These are phyloP conservation scores for Yarrowia sp. DNA, from an alignment of 805 yeast species.

Conservation along the genomic window DNA sequence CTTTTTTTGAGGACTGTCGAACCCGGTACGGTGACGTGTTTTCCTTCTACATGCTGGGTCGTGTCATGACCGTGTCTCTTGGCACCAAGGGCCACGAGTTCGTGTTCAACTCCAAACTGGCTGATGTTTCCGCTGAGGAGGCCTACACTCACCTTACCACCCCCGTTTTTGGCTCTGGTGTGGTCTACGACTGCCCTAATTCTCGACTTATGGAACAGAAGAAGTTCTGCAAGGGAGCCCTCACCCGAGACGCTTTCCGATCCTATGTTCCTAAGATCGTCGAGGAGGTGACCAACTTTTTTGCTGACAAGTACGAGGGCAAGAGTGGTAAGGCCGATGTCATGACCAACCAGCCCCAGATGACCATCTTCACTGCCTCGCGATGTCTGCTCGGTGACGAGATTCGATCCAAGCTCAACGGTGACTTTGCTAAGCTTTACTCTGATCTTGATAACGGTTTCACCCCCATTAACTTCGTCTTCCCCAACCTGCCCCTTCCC, in stretches of 20 bases:
- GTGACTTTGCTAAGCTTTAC: slow-evolving; percentile 79
- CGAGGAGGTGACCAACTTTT: slow-evolving; percentile 66
- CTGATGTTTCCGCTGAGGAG: slow-evolving; percentile 92
- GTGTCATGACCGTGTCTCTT: slow-evolving; percentile 88
- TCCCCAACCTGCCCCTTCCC: slow-evolving; percentile 89
- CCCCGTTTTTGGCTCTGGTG: slow-evolving; percentile 98
- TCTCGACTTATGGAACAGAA: slow-evolving; percentile 95
- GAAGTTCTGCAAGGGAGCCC: slow-evolving; percentile 88
- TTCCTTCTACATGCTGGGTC: slow-evolving; percentile 85
- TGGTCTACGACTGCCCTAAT: slow-evolving; percentile 95
- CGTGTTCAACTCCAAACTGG: slow-evolving; percentile 82
- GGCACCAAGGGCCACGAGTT: slow-evolving; percentile 99
- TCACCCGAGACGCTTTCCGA: slow-evolving; percentile 80
- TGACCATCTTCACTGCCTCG: slow-evolving; percentile 95
- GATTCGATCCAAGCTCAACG: slow-evolving; percentile 76
- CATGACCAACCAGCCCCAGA: slow-evolving; percentile 84
- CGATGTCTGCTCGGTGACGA: slow-evolving; percentile 89
- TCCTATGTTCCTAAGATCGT: slow-evolving; percentile 84
- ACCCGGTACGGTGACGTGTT: slow-evolving; percentile 88
- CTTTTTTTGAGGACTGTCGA: slow-evolving; percentile 77
- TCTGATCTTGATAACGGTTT: slow-evolving; percentile 95
- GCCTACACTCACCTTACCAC: slow-evolving; percentile 96
- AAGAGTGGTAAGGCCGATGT: slow-evolving; percentile 44
- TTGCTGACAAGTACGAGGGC: slow-evolving; percentile 39
- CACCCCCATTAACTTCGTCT: slow-evolving; percentile 92